Conservation (phyloP, 495 filamentous ascomycete genomes). For the Neurospora sp. region DNA sequence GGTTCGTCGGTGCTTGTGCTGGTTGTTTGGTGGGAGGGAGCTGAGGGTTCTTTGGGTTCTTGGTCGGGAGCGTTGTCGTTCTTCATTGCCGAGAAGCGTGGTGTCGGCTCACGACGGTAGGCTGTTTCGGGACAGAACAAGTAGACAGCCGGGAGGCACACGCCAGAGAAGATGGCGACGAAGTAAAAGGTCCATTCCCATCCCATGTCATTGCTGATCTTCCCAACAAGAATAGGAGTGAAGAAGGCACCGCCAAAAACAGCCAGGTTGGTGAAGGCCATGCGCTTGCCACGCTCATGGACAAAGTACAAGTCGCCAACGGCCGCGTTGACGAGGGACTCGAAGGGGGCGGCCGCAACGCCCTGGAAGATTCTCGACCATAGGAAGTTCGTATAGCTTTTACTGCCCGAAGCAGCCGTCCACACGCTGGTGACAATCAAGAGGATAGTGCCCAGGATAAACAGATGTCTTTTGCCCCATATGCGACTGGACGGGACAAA, state of each 20-base stretch:
- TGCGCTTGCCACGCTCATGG: slow-evolving; percentile 76
- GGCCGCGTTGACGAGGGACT: slow-evolving; percentile 65
- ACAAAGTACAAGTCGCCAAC: slow-evolving; percentile 72
- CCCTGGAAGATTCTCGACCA: slow-evolving; percentile 70
- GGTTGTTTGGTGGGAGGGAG: neutral
- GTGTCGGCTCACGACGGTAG: slow-evolving; percentile 46
- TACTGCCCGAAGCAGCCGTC: slow-evolving; percentile 56
- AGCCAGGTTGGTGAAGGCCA: slow-evolving; percentile 83
- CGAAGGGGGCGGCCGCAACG: slow-evolving; percentile 65
- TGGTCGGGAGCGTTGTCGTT: neutral
- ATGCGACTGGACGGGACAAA: slow-evolving; percentile 82
- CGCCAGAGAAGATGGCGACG: slow-evolving; percentile 58
- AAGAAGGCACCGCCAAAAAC: slow-evolving; percentile 89
- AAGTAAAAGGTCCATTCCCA: slow-evolving; percentile 78
- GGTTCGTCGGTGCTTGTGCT: neutral
- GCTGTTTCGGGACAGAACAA: slow-evolving; percentile 84
- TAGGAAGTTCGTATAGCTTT: slow-evolving; percentile 59
- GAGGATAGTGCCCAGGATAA: slow-evolving; percentile 67
- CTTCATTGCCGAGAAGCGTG: neutral
- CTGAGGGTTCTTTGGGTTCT: neutral
- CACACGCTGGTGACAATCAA: slow-evolving; percentile 64
- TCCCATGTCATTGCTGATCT: slow-evolving; percentile 62
- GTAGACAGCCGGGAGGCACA: slow-evolving; percentile 53
- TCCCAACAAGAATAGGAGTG: slow-evolving; percentile 80
- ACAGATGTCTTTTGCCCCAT: slow-evolving; percentile 86